Conservation (phyloP, 2,329 filamentous ascomycete species). For the Zymoseptoria pseudotritici region DNA sequence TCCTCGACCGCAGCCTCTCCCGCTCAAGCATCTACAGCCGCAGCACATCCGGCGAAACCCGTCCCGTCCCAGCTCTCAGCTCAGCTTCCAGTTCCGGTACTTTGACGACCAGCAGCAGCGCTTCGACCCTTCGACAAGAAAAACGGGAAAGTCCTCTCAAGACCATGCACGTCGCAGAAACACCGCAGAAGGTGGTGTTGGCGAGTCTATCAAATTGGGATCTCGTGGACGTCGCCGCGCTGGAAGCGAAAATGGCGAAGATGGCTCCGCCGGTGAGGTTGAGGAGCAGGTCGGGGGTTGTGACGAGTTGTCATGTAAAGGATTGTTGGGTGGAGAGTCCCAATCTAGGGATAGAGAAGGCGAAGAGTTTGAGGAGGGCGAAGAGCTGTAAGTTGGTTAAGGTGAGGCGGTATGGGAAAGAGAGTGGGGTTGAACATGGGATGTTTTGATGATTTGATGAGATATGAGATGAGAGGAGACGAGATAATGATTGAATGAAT, state of each 20-base stretch:
- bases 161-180: not conserved
- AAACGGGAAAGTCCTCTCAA: not conserved
- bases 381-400: not conserved
- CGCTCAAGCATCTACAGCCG: constrained; percentile 26
- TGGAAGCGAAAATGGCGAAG: constrained; percentile 11
- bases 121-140: constrained; percentile 4
- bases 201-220: not conserved
- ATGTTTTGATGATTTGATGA: not conserved
- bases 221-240: constrained; percentile 7
- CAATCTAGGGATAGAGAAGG: not conserved
- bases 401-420: not conserved
- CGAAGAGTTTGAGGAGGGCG: not conserved
- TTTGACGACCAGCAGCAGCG: constrained; percentile 12
- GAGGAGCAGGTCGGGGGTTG: not conserved
- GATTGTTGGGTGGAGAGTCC: not conserved
- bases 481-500: not conserved
- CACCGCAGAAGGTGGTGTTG: not conserved
- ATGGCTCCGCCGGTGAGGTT: not conserved
- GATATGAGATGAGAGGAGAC: not conserved
- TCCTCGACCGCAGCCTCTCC: constrained; percentile 15
- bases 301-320: not conserved
- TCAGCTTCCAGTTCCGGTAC: constrained; percentile 4
- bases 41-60: constrained; percentile 19
- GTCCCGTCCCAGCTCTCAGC: not conserved
- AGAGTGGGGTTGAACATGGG: not conserved